Base-by-base conservation (phyloP, 768 basidiomycete species). In the Agaricus bisporus region DNA sequence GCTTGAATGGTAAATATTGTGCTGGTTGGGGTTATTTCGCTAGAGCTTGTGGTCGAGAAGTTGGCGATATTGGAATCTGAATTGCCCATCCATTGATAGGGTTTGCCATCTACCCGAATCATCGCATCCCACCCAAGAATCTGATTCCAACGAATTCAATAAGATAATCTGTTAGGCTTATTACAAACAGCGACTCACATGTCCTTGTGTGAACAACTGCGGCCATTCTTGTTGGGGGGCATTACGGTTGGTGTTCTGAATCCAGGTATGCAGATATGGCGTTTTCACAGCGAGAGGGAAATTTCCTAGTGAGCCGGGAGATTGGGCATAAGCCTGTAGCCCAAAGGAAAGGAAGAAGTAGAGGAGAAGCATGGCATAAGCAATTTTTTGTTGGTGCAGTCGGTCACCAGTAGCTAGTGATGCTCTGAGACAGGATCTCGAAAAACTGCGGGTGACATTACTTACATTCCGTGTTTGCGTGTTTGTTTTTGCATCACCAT, bases 61-160 rank as follows among this genome's bases (percentile, higher is more conserved):
- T 51, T 50, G 8, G 70, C 65, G 5, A 35, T 41, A 22, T 47
- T 43, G n/a, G n/a, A n/a, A n/a, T n/a, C n/a, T 11, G 32, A 7
- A 15, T 55, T 50, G 12, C 80, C 80, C 1, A 81, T 64, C 67
- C 75, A 77, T 45, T 61, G 68, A 58, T 76, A 81, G 1, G 72
- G 49, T 22, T 59, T 58, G 5, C 70, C 70, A 56, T 81, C 78
- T 7, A 81, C 77, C 45, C 70, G 74, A 54, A 78, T 63, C 48
- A 68, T 75, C 3, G 77, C 78, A 9, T 71, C 71, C 78, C 79
- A 82, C 37, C 77, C 78, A 5, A 79, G 61, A 18, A 62, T 71
- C 77, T 81, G 38, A 4, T 26, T 12, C 2, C 2, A 8, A 22
- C 15, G 15, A 26, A 9, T 11, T 32, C 32, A 26, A 20, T 20